Evolutionary conservation across 1,284 basidiomycete species (phyloP).

Genomic region (Stygiomarasmius scandens): DNA sequence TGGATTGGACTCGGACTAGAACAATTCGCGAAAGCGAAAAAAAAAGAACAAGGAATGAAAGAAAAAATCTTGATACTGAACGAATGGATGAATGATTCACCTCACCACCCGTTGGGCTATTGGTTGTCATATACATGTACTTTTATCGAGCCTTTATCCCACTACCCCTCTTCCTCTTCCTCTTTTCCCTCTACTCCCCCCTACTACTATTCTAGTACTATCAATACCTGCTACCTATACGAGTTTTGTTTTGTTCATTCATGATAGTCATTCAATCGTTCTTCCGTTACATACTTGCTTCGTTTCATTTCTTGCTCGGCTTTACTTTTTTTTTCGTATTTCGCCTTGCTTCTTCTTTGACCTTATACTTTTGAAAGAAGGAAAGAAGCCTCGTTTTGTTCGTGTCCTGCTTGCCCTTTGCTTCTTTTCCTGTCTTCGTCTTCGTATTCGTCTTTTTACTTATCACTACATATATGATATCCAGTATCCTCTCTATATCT

Average conservation of each 20-base stretch:
- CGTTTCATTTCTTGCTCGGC: background rate
- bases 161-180: background rate
- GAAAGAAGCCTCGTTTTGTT: too few species aligned
- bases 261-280: background rate
- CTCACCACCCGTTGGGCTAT: slow-evolving; percentile 12
- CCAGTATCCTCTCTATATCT: background rate
- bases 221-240: background rate
- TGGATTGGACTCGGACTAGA: background rate
- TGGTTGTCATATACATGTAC: slow-evolving; percentile 9
- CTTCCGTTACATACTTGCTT: background rate
- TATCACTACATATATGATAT: too few species aligned
- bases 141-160: background rate
- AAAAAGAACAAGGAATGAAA: background rate
- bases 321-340: background rate
- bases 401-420: too few species aligned
- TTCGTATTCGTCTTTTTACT: slow-evolving; percentile 8
- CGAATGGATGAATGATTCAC: background rate
- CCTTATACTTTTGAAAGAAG: too few species aligned
- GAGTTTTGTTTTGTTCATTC: background rate
- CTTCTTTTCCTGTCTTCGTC: slow-evolving; percentile 12
- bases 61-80: too few species aligned
- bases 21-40: background rate
- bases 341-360: slow-evolving; percentile 13
- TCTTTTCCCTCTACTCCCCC: background rate
- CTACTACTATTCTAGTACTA: too few species aligned